Conservation (phyloP, 495 filamentous ascomycete genomes). For the Neurospora pannonica region DNA sequence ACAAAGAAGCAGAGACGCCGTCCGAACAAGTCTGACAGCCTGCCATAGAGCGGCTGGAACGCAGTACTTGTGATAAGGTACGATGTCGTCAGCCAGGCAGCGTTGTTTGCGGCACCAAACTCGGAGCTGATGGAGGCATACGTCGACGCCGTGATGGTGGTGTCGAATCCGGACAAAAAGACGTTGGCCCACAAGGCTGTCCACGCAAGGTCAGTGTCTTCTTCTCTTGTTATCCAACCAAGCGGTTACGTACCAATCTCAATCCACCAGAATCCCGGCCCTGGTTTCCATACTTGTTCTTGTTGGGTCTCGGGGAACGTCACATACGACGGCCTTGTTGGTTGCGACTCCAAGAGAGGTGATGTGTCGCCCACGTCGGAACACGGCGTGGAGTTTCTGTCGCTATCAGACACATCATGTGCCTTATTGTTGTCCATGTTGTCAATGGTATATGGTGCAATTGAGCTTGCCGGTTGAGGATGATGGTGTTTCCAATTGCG, state of each 20-base stretch:
- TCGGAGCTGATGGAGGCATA: conserved; percentile 55
- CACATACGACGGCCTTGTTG: conserved; percentile 11
- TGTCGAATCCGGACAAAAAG: conserved; percentile 55
- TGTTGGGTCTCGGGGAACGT: conserved; percentile 9
- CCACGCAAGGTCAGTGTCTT: conserved; percentile 7
- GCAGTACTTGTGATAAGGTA: conserved; percentile 65
- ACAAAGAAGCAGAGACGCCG: conserved; percentile 42
- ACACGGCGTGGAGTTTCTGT: neutral
- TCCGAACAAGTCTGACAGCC: conserved; percentile 46
- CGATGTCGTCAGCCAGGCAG: conserved; percentile 63
- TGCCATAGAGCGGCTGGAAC: conserved; percentile 43
- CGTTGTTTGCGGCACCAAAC: conserved; percentile 41
- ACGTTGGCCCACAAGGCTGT: conserved; percentile 55
- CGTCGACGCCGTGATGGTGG: conserved; percentile 56
- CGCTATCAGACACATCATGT: neutral
- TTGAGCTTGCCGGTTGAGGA: neutral
- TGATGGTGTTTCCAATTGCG: neutral
- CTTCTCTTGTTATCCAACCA: neutral
- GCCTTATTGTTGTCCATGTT: neutral
- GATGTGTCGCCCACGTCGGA: conserved; percentile 10
- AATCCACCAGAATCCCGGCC: conserved; percentile 29
- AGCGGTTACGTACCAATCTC: conserved; percentile 20
- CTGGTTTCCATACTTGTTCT: conserved; percentile 18
- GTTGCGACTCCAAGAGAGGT: conserved; percentile 13
- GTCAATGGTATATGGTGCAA: neutral